Evolutionary conservation across 2,329 filamentous ascomycete genomes (phyloP), one percentile per base, ranked within the genome.

Genomic region (Ophiostoma sp.): DNA sequence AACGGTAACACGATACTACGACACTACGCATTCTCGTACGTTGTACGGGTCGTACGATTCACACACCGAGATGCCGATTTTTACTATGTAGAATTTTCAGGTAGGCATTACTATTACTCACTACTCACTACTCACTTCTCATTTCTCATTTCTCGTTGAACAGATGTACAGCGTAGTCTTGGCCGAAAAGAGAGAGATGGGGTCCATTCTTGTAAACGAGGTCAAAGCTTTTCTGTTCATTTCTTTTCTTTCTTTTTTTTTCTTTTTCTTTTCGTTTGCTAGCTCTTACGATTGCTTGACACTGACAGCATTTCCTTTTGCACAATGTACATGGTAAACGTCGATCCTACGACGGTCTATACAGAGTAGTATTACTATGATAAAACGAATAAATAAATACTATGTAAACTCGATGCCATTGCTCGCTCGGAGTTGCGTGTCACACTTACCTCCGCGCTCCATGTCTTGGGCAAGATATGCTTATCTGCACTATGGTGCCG

Each of bases 31-130:
- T 62, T 33, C 57, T 35, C 57, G 27, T 62, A 35, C 27, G 57
- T 60, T 60, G 23, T 62, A 62, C 52, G 52, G 13, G 57, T 33
- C 57, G 27, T 62, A 62, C 57, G 57, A 62, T 33, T 62, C 27
- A 33, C 57, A 33, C 57, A 35, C 57, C 57, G 57, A 62, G 57
- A 27, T 11, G 27, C 27, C 57, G 57, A 20, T 62, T 15, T 31
- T 57, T 57, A 3, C n/a, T n/a, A 23, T 31, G 27, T 31, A 31
- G 1, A 31, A 1, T 41, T 41, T 41, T 41, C 39, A 31, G 27
- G 52, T 57, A 23, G n/a, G 10, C n/a, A 57, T 57, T 57, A 57
- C 17, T 48, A 57, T 57, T 57, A 6, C 44, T 48, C 20, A n/a
- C 20, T n/a, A 48, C 5, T 17, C 44, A 48, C 44, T 15, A 48